These are phyloP conservation scores for Lodderomyces orthopsilosis DNA, from an alignment of 1,139 yeast species.

Conservation along the genomic window DNA sequence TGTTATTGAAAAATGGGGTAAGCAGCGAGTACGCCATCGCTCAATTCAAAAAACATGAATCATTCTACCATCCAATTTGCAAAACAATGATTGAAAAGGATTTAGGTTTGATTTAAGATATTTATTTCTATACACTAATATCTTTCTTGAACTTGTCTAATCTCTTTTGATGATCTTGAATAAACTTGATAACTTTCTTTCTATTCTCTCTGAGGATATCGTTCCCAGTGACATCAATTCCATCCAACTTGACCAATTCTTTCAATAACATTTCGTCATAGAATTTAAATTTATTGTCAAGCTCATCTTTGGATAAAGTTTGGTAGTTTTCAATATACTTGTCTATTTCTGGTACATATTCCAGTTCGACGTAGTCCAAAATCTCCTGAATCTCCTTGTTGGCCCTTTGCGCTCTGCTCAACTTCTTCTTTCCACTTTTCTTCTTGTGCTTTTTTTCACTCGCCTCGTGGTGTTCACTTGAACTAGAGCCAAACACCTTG, in stretches of 20 bases:
- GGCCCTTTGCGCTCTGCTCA: conserved; percentile 43
- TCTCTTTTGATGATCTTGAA: conserved; percentile 59
- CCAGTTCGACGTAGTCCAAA: conserved; percentile 41
- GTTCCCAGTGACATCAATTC: conserved; percentile 53
- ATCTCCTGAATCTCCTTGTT: conserved; percentile 40
- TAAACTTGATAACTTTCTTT: conserved; percentile 55
- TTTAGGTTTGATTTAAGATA: conserved; percentile 16
- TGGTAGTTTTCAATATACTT: conserved; percentile 35
- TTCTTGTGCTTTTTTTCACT: conserved; percentile 13
- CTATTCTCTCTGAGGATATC: conserved; percentile 54
- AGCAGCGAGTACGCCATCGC: conserved; percentile 29
- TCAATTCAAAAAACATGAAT: conserved; percentile 24
- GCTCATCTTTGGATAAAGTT: conserved; percentile 34
- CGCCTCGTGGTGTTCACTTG: not conserved
- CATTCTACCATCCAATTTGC: conserved; percentile 41
- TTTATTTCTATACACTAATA: conserved; percentile 10
- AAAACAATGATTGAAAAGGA: conserved; percentile 36
- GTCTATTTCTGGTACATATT: conserved; percentile 46
- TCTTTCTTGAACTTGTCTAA: conserved; percentile 54
- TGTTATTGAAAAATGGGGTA: conserved; percentile 25
- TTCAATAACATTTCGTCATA: conserved; percentile 68
- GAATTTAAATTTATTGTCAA: conserved; percentile 52
- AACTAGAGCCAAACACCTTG: conserved; percentile 15
- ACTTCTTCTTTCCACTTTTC: conserved; percentile 33
- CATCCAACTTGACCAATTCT: conserved; percentile 63